A percentile compares a stretch with the other conserved stretches of the same genome.
These are phyloP conservation scores for Sanghuangporus sanghuang DNA, from an alignment of 1,284 basidiomycete genomes.

Conservation along the genomic window DNA sequence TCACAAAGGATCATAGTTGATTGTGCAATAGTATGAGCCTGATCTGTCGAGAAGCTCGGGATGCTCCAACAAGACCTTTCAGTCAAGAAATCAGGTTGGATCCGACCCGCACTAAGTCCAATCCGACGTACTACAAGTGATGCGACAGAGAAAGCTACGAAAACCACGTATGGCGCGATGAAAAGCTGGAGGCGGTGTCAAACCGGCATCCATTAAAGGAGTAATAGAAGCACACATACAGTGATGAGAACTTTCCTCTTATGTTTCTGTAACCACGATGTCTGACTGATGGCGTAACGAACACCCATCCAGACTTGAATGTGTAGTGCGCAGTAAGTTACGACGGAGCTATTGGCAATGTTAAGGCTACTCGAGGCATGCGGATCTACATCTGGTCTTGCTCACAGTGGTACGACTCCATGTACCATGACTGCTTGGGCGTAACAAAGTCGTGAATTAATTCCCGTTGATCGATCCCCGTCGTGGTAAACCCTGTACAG, in stretches of 20 bases:
- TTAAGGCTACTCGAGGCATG: background rate
- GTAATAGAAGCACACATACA: conserved; percentile 1
- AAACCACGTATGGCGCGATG: conserved; percentile 11
- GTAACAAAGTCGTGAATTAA: conserved; percentile 3
- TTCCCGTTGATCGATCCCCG: conserved; percentile 4
- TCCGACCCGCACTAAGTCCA: background rate
- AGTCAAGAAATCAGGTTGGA: background rate
- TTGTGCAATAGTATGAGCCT: conserved; percentile 14
- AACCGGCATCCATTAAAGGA: background rate
- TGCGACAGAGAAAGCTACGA: conserved; percentile 9
- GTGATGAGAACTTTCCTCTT: background rate
- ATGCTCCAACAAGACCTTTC: conserved; percentile 4
- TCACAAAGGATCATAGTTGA: conserved; percentile 12
- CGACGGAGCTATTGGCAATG: background rate
- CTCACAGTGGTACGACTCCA: conserved; percentile 16
- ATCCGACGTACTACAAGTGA: conserved; percentile 4
- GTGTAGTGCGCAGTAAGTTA: conserved; percentile 12
- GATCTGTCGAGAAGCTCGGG: conserved; percentile 8
- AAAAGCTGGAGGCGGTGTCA: conserved; percentile 1
- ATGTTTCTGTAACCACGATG: conserved; percentile 8
- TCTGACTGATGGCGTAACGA: conserved; percentile 1
- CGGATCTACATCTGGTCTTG: background rate
- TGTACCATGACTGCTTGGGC: conserved; percentile 16
- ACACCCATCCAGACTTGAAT: conserved; percentile 16
- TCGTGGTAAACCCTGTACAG: conserved; percentile 10